phyloP scores from a whole-genome alignment of 2,329 filamentous ascomycete genomes.

The Fusarium duplospermum region DNA sequence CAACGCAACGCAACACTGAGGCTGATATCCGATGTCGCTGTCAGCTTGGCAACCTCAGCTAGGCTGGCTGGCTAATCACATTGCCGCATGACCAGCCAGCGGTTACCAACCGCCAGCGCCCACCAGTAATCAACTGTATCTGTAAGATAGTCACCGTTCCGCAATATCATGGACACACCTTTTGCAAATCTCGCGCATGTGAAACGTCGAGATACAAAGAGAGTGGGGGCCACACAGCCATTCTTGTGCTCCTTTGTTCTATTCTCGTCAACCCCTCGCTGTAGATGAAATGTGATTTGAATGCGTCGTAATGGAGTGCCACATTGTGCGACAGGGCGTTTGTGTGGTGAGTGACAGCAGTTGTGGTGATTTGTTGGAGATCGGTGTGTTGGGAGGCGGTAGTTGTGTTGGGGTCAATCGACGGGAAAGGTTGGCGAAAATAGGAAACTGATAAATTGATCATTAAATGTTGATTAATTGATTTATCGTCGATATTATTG shows the following conservation, averaged over 20 bases:
- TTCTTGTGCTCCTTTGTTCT: constrained; percentile 22
- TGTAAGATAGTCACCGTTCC: constrained; percentile 12
- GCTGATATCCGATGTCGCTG: constrained; percentile 16
- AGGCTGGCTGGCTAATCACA: constrained; percentile 19
- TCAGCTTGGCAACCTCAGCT: constrained; percentile 32
- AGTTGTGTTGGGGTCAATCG: constrained; percentile 11
- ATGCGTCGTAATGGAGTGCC: constrained; percentile 24
- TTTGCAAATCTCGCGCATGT: constrained; percentile 23
- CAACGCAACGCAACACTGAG: background rate
- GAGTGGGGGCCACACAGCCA: constrained; percentile 21
- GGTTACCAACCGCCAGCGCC: constrained; percentile 32
- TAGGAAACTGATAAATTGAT: constrained; percentile 9
- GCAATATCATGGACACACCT: constrained; percentile 16
- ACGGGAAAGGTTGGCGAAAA: background rate
- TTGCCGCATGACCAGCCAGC: constrained; percentile 12
- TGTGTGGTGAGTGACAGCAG: constrained; percentile 11
- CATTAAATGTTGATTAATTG: constrained; percentile 1
- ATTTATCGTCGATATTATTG: background rate
- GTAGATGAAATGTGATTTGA: constrained; percentile 31
- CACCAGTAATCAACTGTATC: background rate
- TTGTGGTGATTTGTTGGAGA: constrained; percentile 14
- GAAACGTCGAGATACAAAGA: constrained; percentile 19
- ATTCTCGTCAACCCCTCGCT: constrained; percentile 33
- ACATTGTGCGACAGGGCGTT: constrained; percentile 31
- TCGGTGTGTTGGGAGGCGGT: constrained; percentile 4